Percentiles rank a stretch among this genome's conserved stretches.
Evolutionary conservation across 1,284 basidiomycete species (phyloP).

Genomic region (Sporisorium graminicola): DNA sequence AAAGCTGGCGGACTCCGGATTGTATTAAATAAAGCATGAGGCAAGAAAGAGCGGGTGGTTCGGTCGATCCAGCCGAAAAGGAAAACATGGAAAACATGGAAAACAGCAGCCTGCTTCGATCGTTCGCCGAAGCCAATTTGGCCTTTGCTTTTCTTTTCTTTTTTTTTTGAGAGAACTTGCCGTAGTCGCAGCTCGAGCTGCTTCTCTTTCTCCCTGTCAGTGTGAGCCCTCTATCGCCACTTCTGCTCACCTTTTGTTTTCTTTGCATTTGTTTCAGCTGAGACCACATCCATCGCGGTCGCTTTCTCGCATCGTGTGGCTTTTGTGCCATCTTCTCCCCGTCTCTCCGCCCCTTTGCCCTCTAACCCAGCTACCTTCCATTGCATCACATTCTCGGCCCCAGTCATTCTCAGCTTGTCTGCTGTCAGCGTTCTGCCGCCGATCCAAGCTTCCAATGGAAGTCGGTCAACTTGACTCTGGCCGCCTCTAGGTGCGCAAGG

Average conservation of each 20-base stretch:
- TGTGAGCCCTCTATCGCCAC: too few relatives aligned
- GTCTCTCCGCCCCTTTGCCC: not conserved
- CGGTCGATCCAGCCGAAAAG: not conserved
- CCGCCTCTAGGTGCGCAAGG: not conserved
- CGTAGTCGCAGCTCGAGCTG: constrained; percentile 1
- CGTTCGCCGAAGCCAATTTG: not conserved
- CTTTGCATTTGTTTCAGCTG: not conserved
- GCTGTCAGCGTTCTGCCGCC: not conserved
- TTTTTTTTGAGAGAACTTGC: not conserved
- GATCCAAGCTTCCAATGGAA: not conserved
- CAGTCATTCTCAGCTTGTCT: not conserved
- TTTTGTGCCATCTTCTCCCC: not conserved
- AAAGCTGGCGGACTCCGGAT: too few relatives aligned
- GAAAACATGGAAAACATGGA: too few relatives aligned
- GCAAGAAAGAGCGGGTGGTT: not conserved
- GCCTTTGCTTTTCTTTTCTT: not conserved
- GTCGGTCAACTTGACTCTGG: constrained; percentile 1
- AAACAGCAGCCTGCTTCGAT: too few relatives aligned
- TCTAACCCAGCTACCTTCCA: too few relatives aligned
- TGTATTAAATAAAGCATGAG: too few relatives aligned
- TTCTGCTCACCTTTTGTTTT: not conserved
- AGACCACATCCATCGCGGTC: not conserved
- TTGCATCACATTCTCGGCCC: not conserved
- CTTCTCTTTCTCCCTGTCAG: not conserved
- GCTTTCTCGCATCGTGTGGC: not conserved